phyloP scores from a whole-genome alignment of 768 basidiomycete species.

The Grammothele lineata region DNA sequence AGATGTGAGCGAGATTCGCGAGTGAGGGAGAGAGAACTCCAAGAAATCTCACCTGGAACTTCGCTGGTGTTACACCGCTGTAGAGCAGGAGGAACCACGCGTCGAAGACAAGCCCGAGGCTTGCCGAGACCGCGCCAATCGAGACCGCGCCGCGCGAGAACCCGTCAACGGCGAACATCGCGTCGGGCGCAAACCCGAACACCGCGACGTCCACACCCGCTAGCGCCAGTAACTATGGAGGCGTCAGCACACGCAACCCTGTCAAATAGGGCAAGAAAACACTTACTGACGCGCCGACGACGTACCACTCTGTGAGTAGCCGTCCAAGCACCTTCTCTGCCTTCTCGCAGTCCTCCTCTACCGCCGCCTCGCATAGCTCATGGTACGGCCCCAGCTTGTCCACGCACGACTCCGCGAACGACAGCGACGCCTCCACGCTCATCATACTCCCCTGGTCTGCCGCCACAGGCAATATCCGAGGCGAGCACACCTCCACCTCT shows the following conservation, averaged over 20 bases:
- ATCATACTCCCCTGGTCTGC: constrained; percentile 18
- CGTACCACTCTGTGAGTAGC: constrained; percentile 61
- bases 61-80: constrained; percentile 44
- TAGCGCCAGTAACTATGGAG: constrained; percentile 51
- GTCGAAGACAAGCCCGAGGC: constrained; percentile 58
- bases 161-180: constrained; percentile 45
- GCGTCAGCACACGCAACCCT: neutral
- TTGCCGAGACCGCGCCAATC: constrained; percentile 54
- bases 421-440: constrained; percentile 20
- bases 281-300: constrained; percentile 57
- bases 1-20: neutral
- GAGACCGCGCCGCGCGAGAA: constrained; percentile 51
- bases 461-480: constrained; percentile 13
- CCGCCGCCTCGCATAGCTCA: constrained; percentile 44
- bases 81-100: constrained; percentile 68
- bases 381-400: constrained; percentile 53
- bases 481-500: neutral
- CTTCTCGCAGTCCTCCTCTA: constrained; percentile 34
- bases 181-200: constrained; percentile 51
- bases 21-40: neutral
- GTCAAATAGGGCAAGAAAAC: neutral
- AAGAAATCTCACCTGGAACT: constrained; percentile 46
- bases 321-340: constrained; percentile 46
- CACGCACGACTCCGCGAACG: constrained; percentile 25
- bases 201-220: constrained; percentile 54